Evolutionary conservation across 441 rosid genomes (phyloP).

Genomic region (Euphorbia celastroides): DNA sequence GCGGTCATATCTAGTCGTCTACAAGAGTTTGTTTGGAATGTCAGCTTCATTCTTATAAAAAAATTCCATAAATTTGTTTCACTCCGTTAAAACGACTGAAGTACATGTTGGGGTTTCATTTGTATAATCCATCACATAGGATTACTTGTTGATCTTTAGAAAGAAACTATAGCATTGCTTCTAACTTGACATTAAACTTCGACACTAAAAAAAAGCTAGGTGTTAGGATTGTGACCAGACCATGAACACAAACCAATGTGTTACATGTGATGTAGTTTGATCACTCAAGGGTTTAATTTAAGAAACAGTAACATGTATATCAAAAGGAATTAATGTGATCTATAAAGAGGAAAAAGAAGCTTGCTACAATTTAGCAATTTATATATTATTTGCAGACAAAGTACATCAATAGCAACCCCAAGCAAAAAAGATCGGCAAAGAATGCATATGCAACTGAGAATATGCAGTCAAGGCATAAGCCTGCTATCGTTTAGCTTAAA

Average conservation of each 20-base stretch:
- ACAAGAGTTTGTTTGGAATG: not conserved
- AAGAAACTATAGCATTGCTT: not conserved
- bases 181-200: not conserved
- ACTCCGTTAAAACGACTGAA: not conserved
- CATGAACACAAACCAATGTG: not conserved
- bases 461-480: too few species aligned
- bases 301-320: not conserved
- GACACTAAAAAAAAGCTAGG: not conserved
- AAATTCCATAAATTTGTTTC: not conserved
- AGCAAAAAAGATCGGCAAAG: not conserved
- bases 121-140: not conserved
- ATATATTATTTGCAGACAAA: not conserved
- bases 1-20: not conserved
- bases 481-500: too few species aligned
- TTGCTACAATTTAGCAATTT: not conserved
- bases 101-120: not conserved
- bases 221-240: not conserved
- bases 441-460: not conserved
- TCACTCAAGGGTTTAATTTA: not conserved
- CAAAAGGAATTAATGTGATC: not conserved
- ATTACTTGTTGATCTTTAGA: not conserved
- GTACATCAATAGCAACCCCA: not conserved
- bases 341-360: not conserved
- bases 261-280: not conserved
- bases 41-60: not conserved